Evolutionary conservation across 805 yeast genomes (phyloP), one percentile per base, ranked within the genome.

Genomic region (Candida bentonensis): DNA sequence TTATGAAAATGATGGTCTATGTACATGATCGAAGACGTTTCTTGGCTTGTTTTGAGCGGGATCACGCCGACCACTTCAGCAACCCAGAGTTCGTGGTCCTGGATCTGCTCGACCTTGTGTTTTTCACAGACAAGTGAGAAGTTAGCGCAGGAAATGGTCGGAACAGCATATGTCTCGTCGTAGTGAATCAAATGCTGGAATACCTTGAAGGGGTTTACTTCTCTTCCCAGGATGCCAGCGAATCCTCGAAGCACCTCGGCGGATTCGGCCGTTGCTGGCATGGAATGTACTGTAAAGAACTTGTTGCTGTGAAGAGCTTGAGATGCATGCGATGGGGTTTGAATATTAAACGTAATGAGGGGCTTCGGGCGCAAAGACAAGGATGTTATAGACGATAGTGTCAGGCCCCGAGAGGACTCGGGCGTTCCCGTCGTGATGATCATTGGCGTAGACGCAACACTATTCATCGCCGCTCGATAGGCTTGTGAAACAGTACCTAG

Each of bases 81-180:
- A 3, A 87, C 76, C 92, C 96, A 85, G 2, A 89, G 76, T 57
- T 88, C 95, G 62, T 89, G 97, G 55, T 82, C 86, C 48, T 82
- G 87, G 1, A 86, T 79, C 9, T 49, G 47, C n/a, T 57, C 27
- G 13, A 53, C 49, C 25, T 52, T 42, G 25, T 46, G 39, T 4
- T 53, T 49, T 26, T 44, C 42, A 42, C 66, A 63, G 28, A 57
- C 49, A 40, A 63, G 49, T 3, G 53, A 50, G 17, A 59, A 51
- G 22, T 46, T 44, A 5, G 63, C 52, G 25, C 42, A 45, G n/a
- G 42, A 39, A 17, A 62, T 41, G 2, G 49, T 36, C 1, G 66
- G 65, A 13, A 63, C 47, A 15, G 49, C 54, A 4, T 44, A 39
- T 2, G 28, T 40, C 15, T 25, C 27, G 21, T 26, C 44, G 21